phyloP scores from a whole-genome alignment of 257 asterid genomes.

The Parsonsia alboflavescens region DNA sequence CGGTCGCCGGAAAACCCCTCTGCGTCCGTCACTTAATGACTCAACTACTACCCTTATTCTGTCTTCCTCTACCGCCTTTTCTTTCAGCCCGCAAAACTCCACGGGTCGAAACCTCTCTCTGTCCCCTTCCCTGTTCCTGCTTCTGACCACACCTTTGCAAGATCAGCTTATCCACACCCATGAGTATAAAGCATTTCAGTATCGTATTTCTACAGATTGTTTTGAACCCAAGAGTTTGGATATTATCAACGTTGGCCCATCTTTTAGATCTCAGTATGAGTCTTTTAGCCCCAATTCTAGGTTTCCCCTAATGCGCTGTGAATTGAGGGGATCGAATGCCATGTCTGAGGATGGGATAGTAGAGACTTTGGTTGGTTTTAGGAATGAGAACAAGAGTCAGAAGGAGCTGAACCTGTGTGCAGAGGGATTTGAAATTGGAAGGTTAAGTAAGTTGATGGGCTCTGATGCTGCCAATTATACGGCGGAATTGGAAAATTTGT shows the following conservation, averaged over 20 bases:
- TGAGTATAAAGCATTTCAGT: constrained; percentile 73
- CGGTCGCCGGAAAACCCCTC: constrained; percentile 44
- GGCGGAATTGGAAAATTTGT: constrained; percentile 68
- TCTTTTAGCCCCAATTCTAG: constrained; percentile 58
- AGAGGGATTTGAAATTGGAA: constrained; percentile 57
- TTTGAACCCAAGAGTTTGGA: constrained; percentile 61
- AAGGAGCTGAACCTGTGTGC: constrained; percentile 58
- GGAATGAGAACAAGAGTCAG: constrained; percentile 42
- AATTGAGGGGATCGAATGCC: constrained; percentile 39
- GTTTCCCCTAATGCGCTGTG: constrained; percentile 59
- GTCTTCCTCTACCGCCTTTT: constrained; percentile 36
- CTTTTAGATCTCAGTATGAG: constrained; percentile 68
- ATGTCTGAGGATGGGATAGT: constrained; percentile 58
- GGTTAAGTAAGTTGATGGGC: constrained; percentile 57
- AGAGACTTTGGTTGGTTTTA: constrained; percentile 28
- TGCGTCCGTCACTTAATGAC: constrained; percentile 47
- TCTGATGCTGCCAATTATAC: constrained; percentile 45
- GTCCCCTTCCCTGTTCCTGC: constrained; percentile 67
- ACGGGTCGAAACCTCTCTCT: constrained; percentile 32
- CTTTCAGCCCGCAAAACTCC: constrained; percentile 43
- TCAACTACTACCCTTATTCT: constrained; percentile 35
- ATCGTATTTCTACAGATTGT: constrained; percentile 20
- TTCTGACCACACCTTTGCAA: constrained; percentile 69
- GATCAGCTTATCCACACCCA: constrained; percentile 78
- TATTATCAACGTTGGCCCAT: constrained; percentile 76